phyloP scores from a whole-genome alignment of 768 basidiomycete genomes.

The Hirschioporus abietinus region DNA sequence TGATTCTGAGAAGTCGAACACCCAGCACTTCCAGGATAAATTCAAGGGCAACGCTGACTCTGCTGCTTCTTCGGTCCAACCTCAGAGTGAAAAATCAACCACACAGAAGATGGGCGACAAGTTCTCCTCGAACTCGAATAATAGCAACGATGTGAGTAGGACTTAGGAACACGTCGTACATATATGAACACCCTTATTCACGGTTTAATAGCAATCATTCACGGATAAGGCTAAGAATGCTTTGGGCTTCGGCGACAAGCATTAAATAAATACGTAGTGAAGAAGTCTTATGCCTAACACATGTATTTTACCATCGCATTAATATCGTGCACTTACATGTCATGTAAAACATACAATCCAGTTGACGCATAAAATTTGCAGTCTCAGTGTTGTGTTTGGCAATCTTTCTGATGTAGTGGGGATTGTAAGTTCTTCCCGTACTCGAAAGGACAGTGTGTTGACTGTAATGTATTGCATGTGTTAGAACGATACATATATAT shows the following conservation, averaged over 20 bases:
- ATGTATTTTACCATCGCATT: no score
- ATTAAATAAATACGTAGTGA: slow-evolving; percentile 4
- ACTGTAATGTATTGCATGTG: no score
- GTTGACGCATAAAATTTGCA: no score
- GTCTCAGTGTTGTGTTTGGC: no score
- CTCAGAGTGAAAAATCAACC: slow-evolving; percentile 50
- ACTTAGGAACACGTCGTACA: background rate
- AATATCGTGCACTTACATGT: no score
- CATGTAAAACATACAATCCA: no score
- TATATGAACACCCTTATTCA: background rate
- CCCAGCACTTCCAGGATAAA: slow-evolving; percentile 45
- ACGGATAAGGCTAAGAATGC: slow-evolving; percentile 48
- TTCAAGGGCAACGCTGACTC: slow-evolving; percentile 45
- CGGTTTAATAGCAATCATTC: slow-evolving; percentile 30
- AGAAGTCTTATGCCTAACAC: no score
- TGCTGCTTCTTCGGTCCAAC: slow-evolving; percentile 43
- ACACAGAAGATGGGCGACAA: slow-evolving; percentile 45
- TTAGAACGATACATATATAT: background rate
- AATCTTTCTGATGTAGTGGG: no score
- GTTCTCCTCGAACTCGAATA: slow-evolving; percentile 42
- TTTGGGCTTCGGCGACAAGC: slow-evolving; percentile 36
- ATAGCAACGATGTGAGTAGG: slow-evolving; percentile 33
- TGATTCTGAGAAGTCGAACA: slow-evolving; percentile 49
- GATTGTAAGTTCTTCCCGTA: no score
- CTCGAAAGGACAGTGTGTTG: no score